Conservation (phyloP, 2,329 filamentous ascomycete genomes). For the Cytospora paraplurivora region DNA sequence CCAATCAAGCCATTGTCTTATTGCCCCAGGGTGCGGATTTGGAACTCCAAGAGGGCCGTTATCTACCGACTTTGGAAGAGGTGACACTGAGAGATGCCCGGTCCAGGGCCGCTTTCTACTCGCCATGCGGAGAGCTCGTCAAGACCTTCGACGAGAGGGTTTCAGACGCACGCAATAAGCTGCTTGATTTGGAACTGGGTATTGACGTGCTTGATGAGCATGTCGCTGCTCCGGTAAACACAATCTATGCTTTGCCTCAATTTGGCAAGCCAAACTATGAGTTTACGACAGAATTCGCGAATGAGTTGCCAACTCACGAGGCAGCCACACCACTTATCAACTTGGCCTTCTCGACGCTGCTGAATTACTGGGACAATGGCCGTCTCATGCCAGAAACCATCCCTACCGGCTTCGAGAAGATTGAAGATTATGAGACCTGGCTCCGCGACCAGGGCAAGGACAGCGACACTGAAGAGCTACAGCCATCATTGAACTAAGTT, state of each 20-base stretch:
- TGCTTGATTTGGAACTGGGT: conserved; percentile 44
- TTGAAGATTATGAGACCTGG: conserved; percentile 12
- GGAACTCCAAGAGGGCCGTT: conserved; percentile 30
- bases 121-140: conserved; percentile 40
- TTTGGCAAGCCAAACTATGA: conserved; percentile 32
- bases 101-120: conserved; percentile 44
- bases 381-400: conserved; percentile 2
- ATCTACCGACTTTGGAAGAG: conserved; percentile 31
- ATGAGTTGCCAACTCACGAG: conserved; percentile 41
- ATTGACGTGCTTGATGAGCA: conserved; percentile 17
- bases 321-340: conserved; percentile 47
- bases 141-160: conserved; percentile 38
- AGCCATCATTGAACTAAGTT: neutral
- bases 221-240: conserved; percentile 21
- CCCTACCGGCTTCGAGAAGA: conserved; percentile 5
- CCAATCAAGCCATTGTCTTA: conserved; percentile 21
- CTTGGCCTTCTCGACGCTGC: conserved; percentile 43
- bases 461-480: neutral
- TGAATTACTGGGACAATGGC: conserved; percentile 31
- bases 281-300: conserved; percentile 42
- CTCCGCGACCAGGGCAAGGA: neutral
- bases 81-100: conserved; percentile 34
- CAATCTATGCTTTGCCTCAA: conserved; percentile 5
- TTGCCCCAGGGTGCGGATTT: conserved; percentile 31
- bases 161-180: conserved; percentile 39